phyloP scores from a whole-genome alignment of 495 filamentous ascomycete genomes.

The Aspergillus bertholletiae region DNA sequence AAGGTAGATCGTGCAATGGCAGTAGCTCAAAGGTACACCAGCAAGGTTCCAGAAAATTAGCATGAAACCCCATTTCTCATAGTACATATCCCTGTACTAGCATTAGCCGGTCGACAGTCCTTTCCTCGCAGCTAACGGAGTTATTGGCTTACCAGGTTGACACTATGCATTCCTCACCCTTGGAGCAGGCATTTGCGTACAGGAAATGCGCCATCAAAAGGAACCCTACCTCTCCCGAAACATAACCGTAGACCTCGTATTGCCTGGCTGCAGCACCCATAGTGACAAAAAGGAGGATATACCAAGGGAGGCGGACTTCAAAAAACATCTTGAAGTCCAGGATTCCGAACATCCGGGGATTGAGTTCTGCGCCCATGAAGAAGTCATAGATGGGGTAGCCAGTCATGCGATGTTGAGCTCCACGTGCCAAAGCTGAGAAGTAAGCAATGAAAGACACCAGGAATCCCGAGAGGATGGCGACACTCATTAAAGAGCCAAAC shows the following conservation, averaged over 20 bases:
- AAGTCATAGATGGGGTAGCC: conserved; percentile 92
- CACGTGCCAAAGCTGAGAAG: conserved; percentile 73
- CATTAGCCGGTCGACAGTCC: not conserved
- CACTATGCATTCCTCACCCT: conserved; percentile 92
- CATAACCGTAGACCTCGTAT: conserved; percentile 86
- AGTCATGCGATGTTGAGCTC: conserved; percentile 86
- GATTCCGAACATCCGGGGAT: conserved; percentile 89
- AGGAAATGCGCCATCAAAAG: conserved; percentile 90
- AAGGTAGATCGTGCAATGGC: conserved; percentile 93
- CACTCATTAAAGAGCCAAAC: conserved; percentile 86
- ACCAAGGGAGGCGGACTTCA: conserved; percentile 97
- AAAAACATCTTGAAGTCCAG: conserved; percentile 99
- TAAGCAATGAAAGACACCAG: conserved; percentile 79
- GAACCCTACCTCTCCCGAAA: conserved; percentile 85
- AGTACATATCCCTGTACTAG: conserved; percentile 80
- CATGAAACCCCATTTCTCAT: conserved; percentile 99
- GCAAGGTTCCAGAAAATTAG: conserved; percentile 99
- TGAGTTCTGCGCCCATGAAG: conserved; percentile 98
- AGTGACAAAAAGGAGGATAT: conserved; percentile 78
- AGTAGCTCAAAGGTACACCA: conserved; percentile 92
- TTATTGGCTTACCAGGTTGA: conserved; percentile 69
- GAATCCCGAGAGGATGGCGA: conserved; percentile 87
- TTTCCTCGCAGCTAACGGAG: not conserved
- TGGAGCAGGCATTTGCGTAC: conserved; percentile 94
- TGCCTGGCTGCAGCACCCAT: conserved; percentile 78